A percentile compares a stretch with the other conserved stretches of the same genome.
Conservation (phyloP, 2,329 filamentous ascomycete genomes). For the Aspergillus sp. region DNA sequence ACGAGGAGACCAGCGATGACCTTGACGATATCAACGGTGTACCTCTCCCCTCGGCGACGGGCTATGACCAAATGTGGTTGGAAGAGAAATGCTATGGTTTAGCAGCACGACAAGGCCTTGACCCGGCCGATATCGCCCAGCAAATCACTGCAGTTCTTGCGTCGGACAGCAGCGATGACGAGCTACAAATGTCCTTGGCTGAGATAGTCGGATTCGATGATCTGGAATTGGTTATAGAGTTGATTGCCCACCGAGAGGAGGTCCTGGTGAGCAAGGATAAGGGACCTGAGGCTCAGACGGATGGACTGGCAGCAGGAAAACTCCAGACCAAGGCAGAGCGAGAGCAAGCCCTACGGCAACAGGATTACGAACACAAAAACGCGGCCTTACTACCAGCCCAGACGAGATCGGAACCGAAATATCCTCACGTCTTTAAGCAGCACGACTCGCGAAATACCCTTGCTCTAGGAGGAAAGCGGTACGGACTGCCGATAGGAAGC, state of each 20-base stretch:
- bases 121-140: conserved; percentile 62
- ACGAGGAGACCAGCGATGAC: conserved; percentile 61
- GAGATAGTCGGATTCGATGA: conserved; percentile 92
- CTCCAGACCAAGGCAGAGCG: conserved; percentile 71
- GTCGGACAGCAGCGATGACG: conserved; percentile 67
- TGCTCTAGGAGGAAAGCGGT: conserved; percentile 71
- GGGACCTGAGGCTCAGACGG: conserved; percentile 30
- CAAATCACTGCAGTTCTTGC: conserved; percentile 70
- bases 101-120: conserved; percentile 58
- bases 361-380: conserved; percentile 78
- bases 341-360: conserved; percentile 66
- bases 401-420: conserved; percentile 63
- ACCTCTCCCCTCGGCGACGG: conserved; percentile 21
- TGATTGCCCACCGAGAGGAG: conserved; percentile 70
- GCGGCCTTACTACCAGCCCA: conserved; percentile 64
- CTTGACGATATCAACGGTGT: conserved; percentile 48
- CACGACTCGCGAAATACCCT: conserved; percentile 82
- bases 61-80: conserved; percentile 65
- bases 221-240: conserved; percentile 82
- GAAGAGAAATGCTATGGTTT: conserved; percentile 60
- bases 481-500: conserved; percentile 70
- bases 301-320: conserved; percentile 44
- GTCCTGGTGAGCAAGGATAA: conserved; percentile 46
- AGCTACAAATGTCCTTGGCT: conserved; percentile 82
- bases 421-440: conserved; percentile 87